Base-by-base conservation (phyloP, 208 protist genomes). In the Wallacemonas sp. region DNA sequence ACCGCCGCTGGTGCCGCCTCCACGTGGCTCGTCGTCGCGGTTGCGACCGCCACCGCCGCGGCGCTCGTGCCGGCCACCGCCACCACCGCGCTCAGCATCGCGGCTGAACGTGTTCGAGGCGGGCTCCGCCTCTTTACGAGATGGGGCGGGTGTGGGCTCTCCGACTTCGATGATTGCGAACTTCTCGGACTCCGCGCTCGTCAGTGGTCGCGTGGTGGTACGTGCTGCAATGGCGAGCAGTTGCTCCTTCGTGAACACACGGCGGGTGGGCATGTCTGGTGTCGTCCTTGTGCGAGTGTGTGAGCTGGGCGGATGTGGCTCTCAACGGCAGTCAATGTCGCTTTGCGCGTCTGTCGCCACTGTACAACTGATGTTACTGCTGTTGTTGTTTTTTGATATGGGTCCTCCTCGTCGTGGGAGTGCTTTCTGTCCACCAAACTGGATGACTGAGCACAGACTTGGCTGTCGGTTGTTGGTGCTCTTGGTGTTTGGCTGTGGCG, bases 151-250 rank as follows among this genome's bases (percentile, higher is more conserved):
- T 3, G 48, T 24, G 3, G 73, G 58, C 19, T 89, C 80, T 2
- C 59, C 68, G 13, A 76, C 63, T 42, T 94, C 81, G 36, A 91
- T 91, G 8, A 91, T 66, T 21, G 83, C 70, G 33, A 94, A 94
- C 70, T 86, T 87, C 30, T 80, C 65, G 36, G 75, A 36, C 19
- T 71, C 67, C 17, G 69, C 84, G 5, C 46, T 55, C 15, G 71
- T 68, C 32, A 94, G 42, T 1, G 63, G 67, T 17, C 77, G 63
- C 8, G 69, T 63, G 52, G 59, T 45, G 3, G 69, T 59, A 13
- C 78, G 66, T 0, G 66, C 33, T 8, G 74, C 67, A 26, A 91
- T 71, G n/a, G 76, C 59, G 6, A 90, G 73, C 4, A 94, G 61
- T 63, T 94, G 71, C 22, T 73, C 64, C 0, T 70, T 77, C 27